phyloP scores from a whole-genome alignment of 352 stramenopile species.

The Paralagenidium karlingii region DNA sequence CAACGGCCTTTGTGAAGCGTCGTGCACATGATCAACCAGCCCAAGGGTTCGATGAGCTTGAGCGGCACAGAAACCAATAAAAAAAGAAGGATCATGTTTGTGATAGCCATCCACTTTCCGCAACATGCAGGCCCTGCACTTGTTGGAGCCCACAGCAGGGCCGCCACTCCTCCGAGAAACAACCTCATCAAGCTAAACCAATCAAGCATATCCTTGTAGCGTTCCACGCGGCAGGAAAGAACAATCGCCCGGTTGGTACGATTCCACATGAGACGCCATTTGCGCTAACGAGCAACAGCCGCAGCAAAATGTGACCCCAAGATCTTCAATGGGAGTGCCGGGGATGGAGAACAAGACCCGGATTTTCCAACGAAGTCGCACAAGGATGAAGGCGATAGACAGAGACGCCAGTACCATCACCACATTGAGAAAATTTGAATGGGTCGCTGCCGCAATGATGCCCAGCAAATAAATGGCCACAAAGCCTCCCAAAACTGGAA shows the following conservation, averaged over 20 bases:
- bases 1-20: too few species aligned
- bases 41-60: too few species aligned
- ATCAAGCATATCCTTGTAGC: too few species aligned
- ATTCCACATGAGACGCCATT: conserved; percentile 70
- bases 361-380: conserved; percentile 34
- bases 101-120: too few species aligned
- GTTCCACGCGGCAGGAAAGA: conserved; percentile 45
- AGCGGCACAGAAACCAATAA: too few species aligned
- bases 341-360: conserved; percentile 41
- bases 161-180: too few species aligned
- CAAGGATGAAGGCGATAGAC: conserved; percentile 15
- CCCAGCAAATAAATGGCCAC: conserved; percentile 17
- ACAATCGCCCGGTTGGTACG: conserved; percentile 53
- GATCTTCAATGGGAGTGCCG: conserved; percentile 26
- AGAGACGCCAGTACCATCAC: conserved; percentile 19
- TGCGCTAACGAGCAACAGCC: conserved; percentile 65
- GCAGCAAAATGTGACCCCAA: conserved; percentile 32
- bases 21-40: too few species aligned
- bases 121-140: too few species aligned
- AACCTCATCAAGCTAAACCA: too few species aligned
- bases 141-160: too few species aligned
- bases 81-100: too few species aligned
- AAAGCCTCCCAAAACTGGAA: conserved; percentile 17
- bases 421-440: conserved; percentile 13
- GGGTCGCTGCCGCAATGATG: conserved; percentile 13